Conservation (phyloP, 2,329 filamentous ascomycete species). For the Huntiella omanensis region DNA sequence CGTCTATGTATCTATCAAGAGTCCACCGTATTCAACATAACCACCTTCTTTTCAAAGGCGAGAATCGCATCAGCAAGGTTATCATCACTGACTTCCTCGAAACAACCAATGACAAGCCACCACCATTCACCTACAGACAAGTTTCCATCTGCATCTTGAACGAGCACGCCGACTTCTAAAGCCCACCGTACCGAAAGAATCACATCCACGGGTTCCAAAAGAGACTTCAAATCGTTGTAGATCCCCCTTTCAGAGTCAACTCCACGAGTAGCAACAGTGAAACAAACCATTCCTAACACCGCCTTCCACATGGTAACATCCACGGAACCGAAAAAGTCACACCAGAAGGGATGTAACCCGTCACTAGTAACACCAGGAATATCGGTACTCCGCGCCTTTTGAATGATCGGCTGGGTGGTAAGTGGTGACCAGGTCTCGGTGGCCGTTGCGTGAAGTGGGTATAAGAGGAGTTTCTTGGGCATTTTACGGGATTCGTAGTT, state of each 20-base stretch:
- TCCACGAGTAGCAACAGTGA: conserved; percentile 43
- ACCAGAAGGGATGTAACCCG: conserved; percentile 49
- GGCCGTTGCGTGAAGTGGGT: conserved; percentile 39
- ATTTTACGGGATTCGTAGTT: conserved; percentile 54
- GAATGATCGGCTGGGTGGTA: conserved; percentile 26
- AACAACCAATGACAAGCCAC: conserved; percentile 35
- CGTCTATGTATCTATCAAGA: neutral
- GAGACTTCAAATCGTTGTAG: conserved; percentile 34
- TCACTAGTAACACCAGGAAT: conserved; percentile 24
- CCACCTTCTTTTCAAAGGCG: conserved; percentile 6
- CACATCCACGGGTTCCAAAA: conserved; percentile 45
- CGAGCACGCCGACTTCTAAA: conserved; percentile 30
- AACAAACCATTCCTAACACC: conserved; percentile 41
- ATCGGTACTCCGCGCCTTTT: conserved; percentile 18
- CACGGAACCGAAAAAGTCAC: conserved; percentile 44
- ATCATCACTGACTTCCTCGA: neutral
- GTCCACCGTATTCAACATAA: conserved; percentile 9
- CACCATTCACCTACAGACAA: conserved; percentile 43
- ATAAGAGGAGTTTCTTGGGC: conserved; percentile 45
- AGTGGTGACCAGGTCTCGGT: conserved; percentile 45
- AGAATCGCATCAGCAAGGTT: conserved; percentile 1
- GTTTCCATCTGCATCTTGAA: neutral
- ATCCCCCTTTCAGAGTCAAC: conserved; percentile 34
- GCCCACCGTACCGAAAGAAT: conserved; percentile 41
- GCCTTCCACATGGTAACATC: conserved; percentile 45